phyloP scores from a whole-genome alignment of 2,329 filamentous ascomycete species.

The Passalora sequoiae region DNA sequence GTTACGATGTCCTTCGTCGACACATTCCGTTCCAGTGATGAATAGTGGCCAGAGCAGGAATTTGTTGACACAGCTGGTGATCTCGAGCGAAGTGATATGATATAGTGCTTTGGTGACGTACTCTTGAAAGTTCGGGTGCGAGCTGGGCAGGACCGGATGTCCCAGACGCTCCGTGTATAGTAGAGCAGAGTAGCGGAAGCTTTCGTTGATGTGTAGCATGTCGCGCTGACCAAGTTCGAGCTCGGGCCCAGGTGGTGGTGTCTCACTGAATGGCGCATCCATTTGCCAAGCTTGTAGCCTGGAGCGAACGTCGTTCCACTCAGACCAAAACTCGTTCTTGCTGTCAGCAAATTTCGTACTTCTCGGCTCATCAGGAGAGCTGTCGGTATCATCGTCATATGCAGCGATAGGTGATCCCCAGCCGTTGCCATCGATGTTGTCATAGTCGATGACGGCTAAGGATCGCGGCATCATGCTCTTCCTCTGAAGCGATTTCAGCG shows the following conservation, averaged over 20 bases:
- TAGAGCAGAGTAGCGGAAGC: conserved; percentile 82
- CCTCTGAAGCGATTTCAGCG: neutral
- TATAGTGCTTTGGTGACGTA: conserved; percentile 76
- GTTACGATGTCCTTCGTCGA: conserved; percentile 71
- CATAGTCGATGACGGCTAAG: conserved; percentile 40
- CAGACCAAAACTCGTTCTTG: conserved; percentile 64
- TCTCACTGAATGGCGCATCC: conserved; percentile 41
- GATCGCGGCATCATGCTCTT: conserved; percentile 5
- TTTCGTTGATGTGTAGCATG: conserved; percentile 76
- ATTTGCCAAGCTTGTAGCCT: conserved; percentile 79
- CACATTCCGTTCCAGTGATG: conserved; percentile 82
- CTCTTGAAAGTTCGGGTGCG: conserved; percentile 72
- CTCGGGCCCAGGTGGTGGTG: conserved; percentile 19
- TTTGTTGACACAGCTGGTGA: conserved; percentile 69
- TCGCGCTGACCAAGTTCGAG: conserved; percentile 54
- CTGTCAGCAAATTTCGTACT: conserved; percentile 47
- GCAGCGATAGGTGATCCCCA: conserved; percentile 47
- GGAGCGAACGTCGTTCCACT: conserved; percentile 75
- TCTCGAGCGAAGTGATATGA: conserved; percentile 74
- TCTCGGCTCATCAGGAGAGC: conserved; percentile 14
- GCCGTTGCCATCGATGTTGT: conserved; percentile 63
- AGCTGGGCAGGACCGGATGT: conserved; percentile 66
- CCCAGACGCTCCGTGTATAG: conserved; percentile 86
- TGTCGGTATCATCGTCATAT: conserved; percentile 40
- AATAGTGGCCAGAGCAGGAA: conserved; percentile 93